A percentile compares a stretch with the other conserved stretches of the same genome.
phyloP scores from a whole-genome alignment of 306 rosid genomes.

The Mucuna pruriens region DNA sequence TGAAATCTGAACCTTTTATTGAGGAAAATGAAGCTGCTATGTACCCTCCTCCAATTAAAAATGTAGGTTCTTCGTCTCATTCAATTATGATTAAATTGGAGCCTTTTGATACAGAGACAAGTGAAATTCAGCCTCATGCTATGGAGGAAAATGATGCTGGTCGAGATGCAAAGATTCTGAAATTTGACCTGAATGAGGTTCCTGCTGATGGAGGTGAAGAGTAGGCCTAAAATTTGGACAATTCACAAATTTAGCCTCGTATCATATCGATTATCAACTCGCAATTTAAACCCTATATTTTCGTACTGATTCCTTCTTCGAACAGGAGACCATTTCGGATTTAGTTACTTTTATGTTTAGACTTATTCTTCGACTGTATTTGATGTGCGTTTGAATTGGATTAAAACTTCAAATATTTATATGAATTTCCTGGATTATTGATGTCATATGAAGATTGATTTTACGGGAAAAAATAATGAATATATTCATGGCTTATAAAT shows the following conservation, averaged over 20 bases:
- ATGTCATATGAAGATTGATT: background rate
- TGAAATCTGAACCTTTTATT: background rate
- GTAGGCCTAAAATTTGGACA: background rate
- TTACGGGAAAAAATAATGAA: too few species aligned
- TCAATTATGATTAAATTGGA: background rate
- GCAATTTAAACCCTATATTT: background rate
- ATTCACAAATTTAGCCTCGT: background rate
- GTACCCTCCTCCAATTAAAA: background rate
- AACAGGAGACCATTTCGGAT: too few species aligned
- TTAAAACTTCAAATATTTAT: background rate
- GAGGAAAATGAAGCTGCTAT: background rate
- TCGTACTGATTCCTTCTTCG: background rate
- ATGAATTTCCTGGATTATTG: background rate
- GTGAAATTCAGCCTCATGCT: background rate
- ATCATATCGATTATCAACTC: background rate
- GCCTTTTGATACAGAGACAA: background rate
- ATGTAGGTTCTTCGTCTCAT: background rate
- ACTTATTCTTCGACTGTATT: background rate
- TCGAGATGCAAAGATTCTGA: background rate
- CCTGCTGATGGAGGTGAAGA: background rate
- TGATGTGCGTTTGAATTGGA: background rate
- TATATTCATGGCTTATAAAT: too few species aligned
- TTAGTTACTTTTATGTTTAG: background rate
- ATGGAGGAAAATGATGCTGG: background rate
- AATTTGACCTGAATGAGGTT: conserved; percentile 38